A percentile compares a stretch with the other conserved stretches of the same genome.
Evolutionary conservation across 169 alveolate genomes (phyloP).

Genomic region (Plasmodium billcollinsi): DNA sequence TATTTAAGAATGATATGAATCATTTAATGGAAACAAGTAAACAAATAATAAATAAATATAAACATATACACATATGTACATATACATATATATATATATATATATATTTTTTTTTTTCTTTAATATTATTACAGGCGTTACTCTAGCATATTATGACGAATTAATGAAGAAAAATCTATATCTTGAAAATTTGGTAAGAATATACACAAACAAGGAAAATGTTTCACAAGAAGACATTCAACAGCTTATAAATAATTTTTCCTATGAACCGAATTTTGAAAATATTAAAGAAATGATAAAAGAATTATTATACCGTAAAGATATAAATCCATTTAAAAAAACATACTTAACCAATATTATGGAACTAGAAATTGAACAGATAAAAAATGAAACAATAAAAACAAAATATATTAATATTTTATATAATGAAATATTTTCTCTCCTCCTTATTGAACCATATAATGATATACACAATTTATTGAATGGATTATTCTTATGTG

Average conservation of each 20-base stretch:
- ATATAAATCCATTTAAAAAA: constrained; percentile 11
- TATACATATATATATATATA: neutral
- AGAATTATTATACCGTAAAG: constrained; percentile 14
- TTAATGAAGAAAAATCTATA: constrained; percentile 24
- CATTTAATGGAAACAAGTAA: constrained; percentile 31
- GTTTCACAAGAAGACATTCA: constrained; percentile 32
- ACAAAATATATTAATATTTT: constrained; percentile 31
- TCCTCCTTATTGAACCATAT: constrained; percentile 49
- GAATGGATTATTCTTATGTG: constrained; percentile 34
- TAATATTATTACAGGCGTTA: constrained; percentile 4
- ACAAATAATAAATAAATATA: neutral
- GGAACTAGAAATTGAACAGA: constrained; percentile 26
- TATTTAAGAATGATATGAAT: constrained; percentile 24
- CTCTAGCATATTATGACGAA: constrained; percentile 36
- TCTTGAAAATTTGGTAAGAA: constrained; percentile 22
- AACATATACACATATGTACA: neutral
- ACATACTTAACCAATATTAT: constrained; percentile 9
- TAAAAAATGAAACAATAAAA: constrained; percentile 15
- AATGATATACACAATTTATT: constrained; percentile 33
- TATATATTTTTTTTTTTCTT: neutral
- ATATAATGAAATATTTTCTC: constrained; percentile 42
- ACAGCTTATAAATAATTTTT: neutral
- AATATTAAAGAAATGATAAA: constrained; percentile 31
- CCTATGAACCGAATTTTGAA: constrained; percentile 12
- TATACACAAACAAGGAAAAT: neutral